Conservation (phyloP, 345 rosid genomes). For the Microthlaspi erraticum region DNA sequence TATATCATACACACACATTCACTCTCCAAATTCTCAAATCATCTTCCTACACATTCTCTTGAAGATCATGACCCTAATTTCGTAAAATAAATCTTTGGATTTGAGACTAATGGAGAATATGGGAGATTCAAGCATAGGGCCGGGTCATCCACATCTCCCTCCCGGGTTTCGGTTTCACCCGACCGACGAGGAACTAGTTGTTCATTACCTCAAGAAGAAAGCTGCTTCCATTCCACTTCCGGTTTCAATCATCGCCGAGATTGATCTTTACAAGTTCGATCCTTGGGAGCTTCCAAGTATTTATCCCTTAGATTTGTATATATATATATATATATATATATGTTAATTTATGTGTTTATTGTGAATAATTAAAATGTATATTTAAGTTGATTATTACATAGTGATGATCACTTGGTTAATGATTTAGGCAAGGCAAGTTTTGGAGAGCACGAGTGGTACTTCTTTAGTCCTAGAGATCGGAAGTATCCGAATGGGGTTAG, state of each 20-base stretch:
- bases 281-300: constrained; percentile 81
- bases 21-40: constrained; percentile 23
- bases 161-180: constrained; percentile 73
- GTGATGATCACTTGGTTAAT: neutral
- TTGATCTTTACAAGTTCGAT: constrained; percentile 77
- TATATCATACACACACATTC: constrained; percentile 32
- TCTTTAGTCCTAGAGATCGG: constrained; percentile 71
- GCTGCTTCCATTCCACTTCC: constrained; percentile 69
- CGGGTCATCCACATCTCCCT: constrained; percentile 50
- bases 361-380: neutral
- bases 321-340: neutral
- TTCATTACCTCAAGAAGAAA: constrained; percentile 72
- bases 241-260: constrained; percentile 70
- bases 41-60: constrained; percentile 22
- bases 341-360: neutral
- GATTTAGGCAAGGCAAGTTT: constrained; percentile 67
- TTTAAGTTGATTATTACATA: neutral
- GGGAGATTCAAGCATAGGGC: constrained; percentile 40
- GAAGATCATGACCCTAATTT: constrained; percentile 7
- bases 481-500: constrained; percentile 77
- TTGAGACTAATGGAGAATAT: constrained; percentile 32
- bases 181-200: constrained; percentile 72
- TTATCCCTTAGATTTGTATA: neutral
- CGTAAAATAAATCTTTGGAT: neutral
- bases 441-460: constrained; percentile 83